Conservation (phyloP, 768 basidiomycete species). For the Boletus barrowsii region DNA sequence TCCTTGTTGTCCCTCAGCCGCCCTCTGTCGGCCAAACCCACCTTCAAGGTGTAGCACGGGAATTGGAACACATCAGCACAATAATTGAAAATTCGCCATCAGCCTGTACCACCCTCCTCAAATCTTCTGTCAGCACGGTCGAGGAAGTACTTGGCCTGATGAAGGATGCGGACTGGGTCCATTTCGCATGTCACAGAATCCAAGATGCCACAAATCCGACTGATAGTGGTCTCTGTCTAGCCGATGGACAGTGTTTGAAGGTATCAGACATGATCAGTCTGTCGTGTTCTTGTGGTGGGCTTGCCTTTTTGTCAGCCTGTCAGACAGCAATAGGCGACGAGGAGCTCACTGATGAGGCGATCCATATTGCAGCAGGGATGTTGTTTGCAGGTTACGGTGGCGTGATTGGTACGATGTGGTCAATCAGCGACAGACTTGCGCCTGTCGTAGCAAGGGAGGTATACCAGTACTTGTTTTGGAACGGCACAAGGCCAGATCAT, state of each 20-base stretch:
- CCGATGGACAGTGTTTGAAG: background rate
- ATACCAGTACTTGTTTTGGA: constrained; percentile 18
- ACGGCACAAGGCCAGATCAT: background rate
- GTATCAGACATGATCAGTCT: background rate
- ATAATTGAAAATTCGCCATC: background rate
- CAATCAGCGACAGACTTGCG: constrained; percentile 21
- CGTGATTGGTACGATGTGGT: background rate
- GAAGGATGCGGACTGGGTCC: background rate
- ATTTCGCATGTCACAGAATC: background rate
- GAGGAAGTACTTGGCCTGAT: constrained; percentile 11
- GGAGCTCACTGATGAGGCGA: background rate
- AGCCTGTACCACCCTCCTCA: background rate
- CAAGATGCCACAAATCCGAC: background rate
- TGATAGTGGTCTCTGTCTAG: background rate
- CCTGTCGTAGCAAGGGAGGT: constrained; percentile 32
- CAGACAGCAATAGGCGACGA: background rate
- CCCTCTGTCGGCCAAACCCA: constrained; percentile 1
- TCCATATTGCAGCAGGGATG: constrained; percentile 25
- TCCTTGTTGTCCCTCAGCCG: constrained; percentile 6
- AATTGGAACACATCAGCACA: constrained; percentile 22
- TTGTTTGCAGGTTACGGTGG: constrained; percentile 29
- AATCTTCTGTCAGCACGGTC: background rate
- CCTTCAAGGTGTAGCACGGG: constrained; percentile 11
- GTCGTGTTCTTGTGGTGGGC: background rate
- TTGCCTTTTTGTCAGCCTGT: background rate